Evolutionary conservation across 2,329 filamentous ascomycete species (phyloP).

Genomic region (Dactylellina cionopaga): DNA sequence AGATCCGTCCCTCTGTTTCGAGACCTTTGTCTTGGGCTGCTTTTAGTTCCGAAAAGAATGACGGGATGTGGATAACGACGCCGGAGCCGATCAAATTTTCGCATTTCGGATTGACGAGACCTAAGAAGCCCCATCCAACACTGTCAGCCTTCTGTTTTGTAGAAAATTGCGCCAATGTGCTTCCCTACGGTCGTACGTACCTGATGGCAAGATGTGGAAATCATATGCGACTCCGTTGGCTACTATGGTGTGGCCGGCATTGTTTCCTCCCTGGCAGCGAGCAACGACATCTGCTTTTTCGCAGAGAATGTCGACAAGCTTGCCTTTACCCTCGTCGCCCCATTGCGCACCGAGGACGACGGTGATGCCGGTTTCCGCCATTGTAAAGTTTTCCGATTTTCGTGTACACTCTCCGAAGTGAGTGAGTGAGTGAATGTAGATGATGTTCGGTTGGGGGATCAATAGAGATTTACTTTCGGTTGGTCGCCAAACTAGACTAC

Average conservation of each 20-base stretch:
- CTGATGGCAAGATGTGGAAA: conserved; percentile 68
- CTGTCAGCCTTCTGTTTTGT: background rate
- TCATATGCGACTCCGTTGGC: conserved; percentile 63
- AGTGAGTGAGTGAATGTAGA: background rate
- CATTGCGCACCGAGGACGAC: conserved; percentile 71
- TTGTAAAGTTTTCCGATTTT: background rate
- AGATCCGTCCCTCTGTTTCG: conserved; percentile 69
- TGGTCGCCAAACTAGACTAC: too few relatives aligned
- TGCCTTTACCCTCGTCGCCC: conserved; percentile 70
- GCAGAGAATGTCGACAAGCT: conserved; percentile 69
- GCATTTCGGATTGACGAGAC: conserved; percentile 75
- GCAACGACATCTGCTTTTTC: conserved; percentile 68
- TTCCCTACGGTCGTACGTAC: too few relatives aligned
- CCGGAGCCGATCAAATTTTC: conserved; percentile 79
- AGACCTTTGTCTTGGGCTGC: conserved; percentile 71
- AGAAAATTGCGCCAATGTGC: background rate
- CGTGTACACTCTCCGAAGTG: background rate
- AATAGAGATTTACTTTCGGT: too few relatives aligned
- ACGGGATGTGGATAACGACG: conserved; percentile 73
- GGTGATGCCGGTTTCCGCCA: conserved; percentile 59
- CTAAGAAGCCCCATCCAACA: conserved; percentile 66
- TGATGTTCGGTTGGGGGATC: background rate
- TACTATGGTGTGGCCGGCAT: conserved; percentile 67
- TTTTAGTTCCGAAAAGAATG: conserved; percentile 73
- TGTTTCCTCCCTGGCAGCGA: conserved; percentile 70